Evolutionary conservation across 257 asterid species (phyloP).

Genomic region (Verbascum thapsus): DNA sequence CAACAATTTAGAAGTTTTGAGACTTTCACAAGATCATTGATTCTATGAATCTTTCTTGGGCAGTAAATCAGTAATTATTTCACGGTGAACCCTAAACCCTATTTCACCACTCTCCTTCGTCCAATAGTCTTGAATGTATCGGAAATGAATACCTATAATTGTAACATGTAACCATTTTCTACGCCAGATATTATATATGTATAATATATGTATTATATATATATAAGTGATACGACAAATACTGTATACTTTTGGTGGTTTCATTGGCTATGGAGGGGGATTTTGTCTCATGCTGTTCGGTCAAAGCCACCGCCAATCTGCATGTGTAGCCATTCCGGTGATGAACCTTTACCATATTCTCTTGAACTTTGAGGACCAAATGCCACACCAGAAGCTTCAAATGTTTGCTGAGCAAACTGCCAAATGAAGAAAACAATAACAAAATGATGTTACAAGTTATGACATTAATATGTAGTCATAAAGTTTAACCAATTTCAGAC

Average conservation of each 20-base stretch:
- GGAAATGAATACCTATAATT: neutral
- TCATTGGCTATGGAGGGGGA: conserved; percentile 14
- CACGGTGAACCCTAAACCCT: no score
- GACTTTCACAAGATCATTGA: conserved; percentile 26
- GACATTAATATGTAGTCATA: neutral
- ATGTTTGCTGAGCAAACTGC: conserved; percentile 59
- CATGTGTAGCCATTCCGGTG: conserved; percentile 87
- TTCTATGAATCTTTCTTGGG: conserved; percentile 22
- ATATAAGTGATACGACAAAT: conserved; percentile 3
- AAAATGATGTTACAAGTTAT: neutral
- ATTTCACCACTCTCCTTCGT: no score
- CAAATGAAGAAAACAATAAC: neutral
- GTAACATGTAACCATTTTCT: conserved; percentile 18
- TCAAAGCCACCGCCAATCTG: conserved; percentile 76
- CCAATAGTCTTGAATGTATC: no score
- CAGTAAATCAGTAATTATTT: no score
- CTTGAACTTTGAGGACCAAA: conserved; percentile 58
- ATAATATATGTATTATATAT: neutral
- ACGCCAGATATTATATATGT: conserved; percentile 4
- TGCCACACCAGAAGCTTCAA: conserved; percentile 52
- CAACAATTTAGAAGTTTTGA: neutral
- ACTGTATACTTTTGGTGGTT: conserved; percentile 13
- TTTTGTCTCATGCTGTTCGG: conserved; percentile 41
- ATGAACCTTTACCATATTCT: conserved; percentile 52
- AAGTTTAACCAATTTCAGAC: conserved; percentile 11